Evolutionary conservation across 176 grass and related monocot genomes (phyloP).

Genomic region (Cenchrus americanus): DNA sequence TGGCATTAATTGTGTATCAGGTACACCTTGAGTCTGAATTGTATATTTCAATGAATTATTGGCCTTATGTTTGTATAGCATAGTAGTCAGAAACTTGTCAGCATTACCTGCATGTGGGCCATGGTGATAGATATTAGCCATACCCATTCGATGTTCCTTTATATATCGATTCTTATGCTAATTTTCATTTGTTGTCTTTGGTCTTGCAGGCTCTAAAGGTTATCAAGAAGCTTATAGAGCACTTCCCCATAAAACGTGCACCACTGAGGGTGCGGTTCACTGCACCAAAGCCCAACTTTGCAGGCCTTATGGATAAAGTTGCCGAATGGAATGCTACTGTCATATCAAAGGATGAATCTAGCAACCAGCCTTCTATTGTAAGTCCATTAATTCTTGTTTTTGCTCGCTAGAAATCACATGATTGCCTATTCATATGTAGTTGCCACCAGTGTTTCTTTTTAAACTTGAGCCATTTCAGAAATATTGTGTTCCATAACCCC

Average conservation of each 20-base stretch:
- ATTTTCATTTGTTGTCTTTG: conserved; percentile 26
- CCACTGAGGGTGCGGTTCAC: conserved; percentile 75
- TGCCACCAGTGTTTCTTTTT: neutral
- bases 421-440: neutral
- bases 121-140: neutral
- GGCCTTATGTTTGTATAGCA: neutral
- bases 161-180: neutral
- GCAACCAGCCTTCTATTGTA: conserved; percentile 65
- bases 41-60: neutral
- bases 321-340: conserved; percentile 63
- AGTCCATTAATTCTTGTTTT: conserved; percentile 32
- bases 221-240: conserved; percentile 84
- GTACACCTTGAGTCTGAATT: neutral
- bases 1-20: neutral
- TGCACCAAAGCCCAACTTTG: conserved; percentile 63
- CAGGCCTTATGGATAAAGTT: conserved; percentile 70
- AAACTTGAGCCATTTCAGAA: neutral
- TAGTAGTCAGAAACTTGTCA: neutral
- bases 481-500: neutral
- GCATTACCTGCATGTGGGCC: neutral
- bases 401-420: neutral
- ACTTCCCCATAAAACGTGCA: conserved; percentile 79
- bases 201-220: conserved; percentile 68
- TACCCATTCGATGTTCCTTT: neutral
- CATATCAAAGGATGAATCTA: conserved; percentile 71